These are phyloP conservation scores for Erythrobasidium yunnanense DNA, from an alignment of 768 basidiomycete species.

Conservation along the genomic window DNA sequence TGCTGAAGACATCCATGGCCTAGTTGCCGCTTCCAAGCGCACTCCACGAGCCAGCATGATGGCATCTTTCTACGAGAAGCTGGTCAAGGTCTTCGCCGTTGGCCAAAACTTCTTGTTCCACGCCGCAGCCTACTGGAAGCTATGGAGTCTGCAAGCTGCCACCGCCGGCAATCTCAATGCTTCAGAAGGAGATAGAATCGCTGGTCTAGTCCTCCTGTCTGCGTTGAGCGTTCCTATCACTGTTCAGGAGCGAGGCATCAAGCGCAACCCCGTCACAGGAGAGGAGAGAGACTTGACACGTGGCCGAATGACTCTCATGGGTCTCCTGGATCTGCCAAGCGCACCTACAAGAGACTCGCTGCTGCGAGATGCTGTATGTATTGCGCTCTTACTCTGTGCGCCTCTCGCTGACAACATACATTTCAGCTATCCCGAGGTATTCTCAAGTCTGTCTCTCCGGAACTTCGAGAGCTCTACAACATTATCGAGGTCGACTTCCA, in stretches of 20 bases:
- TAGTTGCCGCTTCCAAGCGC: slow-evolving; percentile 86
- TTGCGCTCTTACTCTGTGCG: slow-evolving; percentile 27
- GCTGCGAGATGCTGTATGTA: slow-evolving; percentile 70
- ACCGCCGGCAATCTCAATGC: slow-evolving; percentile 59
- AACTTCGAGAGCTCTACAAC: slow-evolving; percentile 66
- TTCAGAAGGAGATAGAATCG: slow-evolving; percentile 68
- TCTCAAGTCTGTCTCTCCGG: slow-evolving; percentile 61
- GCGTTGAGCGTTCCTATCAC: slow-evolving; percentile 85
- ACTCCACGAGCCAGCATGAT: slow-evolving; percentile 88
- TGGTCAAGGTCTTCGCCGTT: slow-evolving; percentile 91
- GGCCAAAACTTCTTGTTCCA: slow-evolving; percentile 90
- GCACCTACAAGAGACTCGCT: slow-evolving; percentile 79
- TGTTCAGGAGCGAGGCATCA: slow-evolving; percentile 18
- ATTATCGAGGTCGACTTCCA: slow-evolving; percentile 82
- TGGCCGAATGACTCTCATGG: slow-evolving; percentile 48
- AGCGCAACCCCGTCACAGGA: slow-evolving; percentile 31
- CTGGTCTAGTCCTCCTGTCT: slow-evolving; percentile 81
- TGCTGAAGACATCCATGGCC: slow-evolving; percentile 93
- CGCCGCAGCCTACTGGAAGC: slow-evolving; percentile 84
- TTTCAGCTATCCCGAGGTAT: slow-evolving; percentile 66
- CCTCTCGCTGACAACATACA: background rate
- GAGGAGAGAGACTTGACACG: slow-evolving; percentile 61
- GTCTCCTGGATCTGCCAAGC: slow-evolving; percentile 69
- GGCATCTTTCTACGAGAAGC: slow-evolving; percentile 97
- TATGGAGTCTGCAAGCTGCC: slow-evolving; percentile 53